A percentile compares a stretch with the other conserved stretches of the same genome.
Conservation (phyloP, 352 stramenopile genomes). For the Aphanomyces stellatus region DNA sequence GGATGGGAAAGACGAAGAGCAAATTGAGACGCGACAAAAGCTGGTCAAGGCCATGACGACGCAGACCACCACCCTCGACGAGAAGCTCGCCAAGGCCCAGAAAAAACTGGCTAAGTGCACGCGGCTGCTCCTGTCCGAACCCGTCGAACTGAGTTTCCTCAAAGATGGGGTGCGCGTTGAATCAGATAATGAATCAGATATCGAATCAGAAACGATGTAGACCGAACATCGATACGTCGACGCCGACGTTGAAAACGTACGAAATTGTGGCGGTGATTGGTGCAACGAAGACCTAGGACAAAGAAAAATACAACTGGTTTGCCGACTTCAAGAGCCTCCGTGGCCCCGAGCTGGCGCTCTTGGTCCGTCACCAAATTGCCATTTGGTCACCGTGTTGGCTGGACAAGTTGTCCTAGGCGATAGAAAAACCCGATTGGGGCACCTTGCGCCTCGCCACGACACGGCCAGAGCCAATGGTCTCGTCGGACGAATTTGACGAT, state of each 20-base stretch:
- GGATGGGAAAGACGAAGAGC: no score
- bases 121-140: constrained; percentile 47
- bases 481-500: constrained; percentile 53
- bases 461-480: constrained; percentile 38
- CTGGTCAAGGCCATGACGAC: not conserved
- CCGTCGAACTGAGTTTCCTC: constrained; percentile 34
- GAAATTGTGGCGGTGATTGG: not conserved
- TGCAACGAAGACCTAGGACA: constrained; percentile 12
- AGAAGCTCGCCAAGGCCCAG: constrained; percentile 30
- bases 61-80: constrained; percentile 14
- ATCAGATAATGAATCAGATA: not conserved
- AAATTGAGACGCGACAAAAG: not conserved
- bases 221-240: constrained; percentile 9
- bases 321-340: constrained; percentile 43
- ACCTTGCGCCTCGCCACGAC: constrained; percentile 53
- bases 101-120: constrained; percentile 33
- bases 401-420: constrained; percentile 28
- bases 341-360: constrained; percentile 32
- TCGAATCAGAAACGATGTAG: not conserved
- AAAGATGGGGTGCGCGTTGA: constrained; percentile 19
- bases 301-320: constrained; percentile 48
- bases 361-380: not conserved
- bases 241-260: not conserved
- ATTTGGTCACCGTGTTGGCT: not conserved
- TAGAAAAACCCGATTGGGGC: constrained; percentile 58